Base-by-base conservation (phyloP, 305 asterid genomes). In the Fraxinus velutina region DNA sequence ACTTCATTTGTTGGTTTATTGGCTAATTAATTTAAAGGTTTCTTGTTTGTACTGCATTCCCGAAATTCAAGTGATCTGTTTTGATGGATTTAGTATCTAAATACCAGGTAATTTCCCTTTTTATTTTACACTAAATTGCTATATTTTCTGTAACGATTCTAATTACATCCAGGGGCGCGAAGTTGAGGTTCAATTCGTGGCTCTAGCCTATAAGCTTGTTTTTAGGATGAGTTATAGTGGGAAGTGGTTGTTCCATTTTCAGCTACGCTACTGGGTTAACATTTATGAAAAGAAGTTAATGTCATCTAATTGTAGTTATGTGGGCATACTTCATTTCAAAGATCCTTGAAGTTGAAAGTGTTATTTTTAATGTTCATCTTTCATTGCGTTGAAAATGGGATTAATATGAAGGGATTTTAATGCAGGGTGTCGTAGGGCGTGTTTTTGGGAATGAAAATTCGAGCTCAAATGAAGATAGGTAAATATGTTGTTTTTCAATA, bases 351-450 rank as follows among this genome's bases (percentile, higher is more conserved):
- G 39, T 13, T 37, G 37, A 70, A 13, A 70, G 21, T 47, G 29
- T 52, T 52, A 52, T 52, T 52, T 50, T 70, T 42, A n/a, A 52
- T 52, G 62, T 37, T 39, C 42, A 29, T 9, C 42, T 66, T 64
- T 7, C 7, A 4, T 10, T 12, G 42, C 5, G 75, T 13, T 29
- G 39, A 27, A 68, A 30, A 12, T 30, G 39, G 74, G 74, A 68
- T 29, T 68, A 29, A 66, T 66, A 15, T 9, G 37, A 70, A 29
- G 8, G 3, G 5, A 70, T 33, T 75, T 24, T 83, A 74, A 73
- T 84, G 90, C 97, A 93, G 99, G 99, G 94, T 33, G 98, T 91
- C 70, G 94, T 96, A 37, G 95, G 92, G 27, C 92, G 97, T 42
- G 96, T 94, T 27, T 92, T 96, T 82, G 89, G 98, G 60, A 94